Evolutionary conservation across 352 stramenopile genomes (phyloP), one percentile per base, ranked within the genome.

Genomic region (Blastocystis sp.): DNA sequence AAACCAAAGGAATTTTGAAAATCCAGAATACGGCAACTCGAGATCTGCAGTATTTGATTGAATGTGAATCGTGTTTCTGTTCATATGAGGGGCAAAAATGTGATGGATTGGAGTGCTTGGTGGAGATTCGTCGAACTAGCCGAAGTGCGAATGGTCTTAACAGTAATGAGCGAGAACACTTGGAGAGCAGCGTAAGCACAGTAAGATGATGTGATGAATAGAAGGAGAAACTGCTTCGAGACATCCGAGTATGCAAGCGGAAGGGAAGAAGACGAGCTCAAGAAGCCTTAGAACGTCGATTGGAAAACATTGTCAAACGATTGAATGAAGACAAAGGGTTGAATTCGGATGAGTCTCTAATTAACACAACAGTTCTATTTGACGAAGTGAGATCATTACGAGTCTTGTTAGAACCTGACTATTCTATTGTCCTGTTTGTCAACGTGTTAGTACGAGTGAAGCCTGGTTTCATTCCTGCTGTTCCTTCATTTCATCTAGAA

Each of bases 201-300:
- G 7, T 16, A 5, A 27, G 27, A 54, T 0, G 1, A 32, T 4
- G 14, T 80, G 42, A 80, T 49, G 11, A 35, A 12, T 80, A 80
- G 69, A 65, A 54, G 32, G 71, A 83, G 51, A 83, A 83, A 54
- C 49, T 83, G 21, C 49, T 66, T 21, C 71, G 71, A 5, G 71
- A 83, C 35, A 83, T 83, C 19, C 71, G 71, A 37, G 71, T 83
- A 12, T 83, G 71, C 49, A 83, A 83, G 54, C 43, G 71, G 1
- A 83, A 80, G 39, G 71, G 71, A 12, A 52, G 71, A 21, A 32
- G 51, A n/a, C n/a, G 71, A 32, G 71, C 71, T 5, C 71, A 83
- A 43, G 71, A 83, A 24, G 46, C 52, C 1, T 21, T 83, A 35
- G 71, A 83, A 16, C 43, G 51, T 37, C 71, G 71, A 29, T 43